Evolutionary conservation across 345 rosid genomes (phyloP), one percentile per base, ranked within the genome.

Genomic region (Pugionium cornutum): DNA sequence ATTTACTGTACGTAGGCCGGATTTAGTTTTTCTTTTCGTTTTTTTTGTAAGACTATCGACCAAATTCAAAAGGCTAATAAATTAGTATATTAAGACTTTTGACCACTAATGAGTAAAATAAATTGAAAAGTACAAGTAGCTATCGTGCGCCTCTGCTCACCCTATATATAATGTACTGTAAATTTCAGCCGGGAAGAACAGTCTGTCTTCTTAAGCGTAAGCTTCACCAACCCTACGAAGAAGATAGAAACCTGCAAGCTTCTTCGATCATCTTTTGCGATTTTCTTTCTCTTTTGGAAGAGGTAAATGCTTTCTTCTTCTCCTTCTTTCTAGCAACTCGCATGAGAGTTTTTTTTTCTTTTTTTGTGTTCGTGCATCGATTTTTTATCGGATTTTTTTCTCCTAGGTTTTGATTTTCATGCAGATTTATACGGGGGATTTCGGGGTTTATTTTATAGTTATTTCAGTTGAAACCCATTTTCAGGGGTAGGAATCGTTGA

Each of bases 181-280:
- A 73, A 65, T 36, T 72, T 66, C 70, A 68, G 77, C 77, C 77
- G 77, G 77, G 77, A 73, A 73, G 72, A 66, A 73, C 66, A 73
- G 67, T 73, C 68, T 60, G 54, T 46, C 42, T 34, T 42, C 61
- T 37, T 6, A 9, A 11, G 47, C 53, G 28, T 58, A 18, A 18
- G 6, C 44, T 7, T 7, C 44, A 40, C 44, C 44, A 40, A 40
- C 2, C 11, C 44, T 4, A 66, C 72, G 46, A 37, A 73, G 5
- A 53, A 59, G 29, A 59, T 50, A 27, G 18, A 45, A 25, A 68
- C 44, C 2, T 40, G 3, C 44, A 40, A 9, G 2, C 49, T 52
- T 70, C 72, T 46, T 9, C 58, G 9, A 58, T 44, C 62, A 48
- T 63, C 4, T 46, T 66, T 10, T 18, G 18, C 18, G 8, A 27